Evolutionary conservation across 2,329 filamentous ascomycete species (phyloP).

Genomic region (Knufia petricola): DNA sequence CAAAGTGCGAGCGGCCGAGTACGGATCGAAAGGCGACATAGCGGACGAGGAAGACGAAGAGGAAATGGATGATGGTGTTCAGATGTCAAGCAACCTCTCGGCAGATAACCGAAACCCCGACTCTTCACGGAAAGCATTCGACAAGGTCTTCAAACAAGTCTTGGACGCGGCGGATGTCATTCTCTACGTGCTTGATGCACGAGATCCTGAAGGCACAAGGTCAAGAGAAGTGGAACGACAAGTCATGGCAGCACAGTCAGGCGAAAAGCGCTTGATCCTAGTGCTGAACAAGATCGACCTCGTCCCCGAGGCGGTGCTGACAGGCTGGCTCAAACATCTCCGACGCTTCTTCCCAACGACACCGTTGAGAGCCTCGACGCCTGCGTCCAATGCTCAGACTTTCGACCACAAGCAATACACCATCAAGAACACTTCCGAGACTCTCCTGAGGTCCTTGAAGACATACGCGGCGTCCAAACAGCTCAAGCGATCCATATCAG

Average conservation of each 20-base stretch:
- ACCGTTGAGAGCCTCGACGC: conserved; percentile 72
- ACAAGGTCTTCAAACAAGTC: conserved; percentile 93
- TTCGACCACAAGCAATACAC: conserved; percentile 90
- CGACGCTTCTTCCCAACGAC: conserved; percentile 85
- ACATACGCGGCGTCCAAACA: conserved; percentile 74
- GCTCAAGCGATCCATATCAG: conserved; percentile 79
- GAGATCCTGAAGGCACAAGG: conserved; percentile 81
- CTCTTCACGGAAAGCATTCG: conserved; percentile 74
- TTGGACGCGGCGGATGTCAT: conserved; percentile 84
- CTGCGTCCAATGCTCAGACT: conserved; percentile 74
- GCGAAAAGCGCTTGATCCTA: conserved; percentile 79
- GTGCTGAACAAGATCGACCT: conserved; percentile 95
- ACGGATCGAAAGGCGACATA: conserved; percentile 52
- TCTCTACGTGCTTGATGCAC: conserved; percentile 84
- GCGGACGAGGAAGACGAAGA: conserved; percentile 41
- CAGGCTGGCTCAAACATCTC: conserved; percentile 74
- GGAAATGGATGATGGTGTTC: conserved; percentile 40
- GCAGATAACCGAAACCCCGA: conserved; percentile 35
- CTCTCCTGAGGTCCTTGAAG: conserved; percentile 82
- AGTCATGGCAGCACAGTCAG: conserved; percentile 77
- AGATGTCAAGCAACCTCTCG: conserved; percentile 15
- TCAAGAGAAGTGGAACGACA: conserved; percentile 84
- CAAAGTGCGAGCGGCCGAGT: conserved; percentile 64
- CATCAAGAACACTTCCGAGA: conserved; percentile 72
- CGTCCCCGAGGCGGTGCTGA: conserved; percentile 69